Base-by-base conservation (phyloP, 1,139 yeast genomes). In the Suhomyces terraborum region DNA sequence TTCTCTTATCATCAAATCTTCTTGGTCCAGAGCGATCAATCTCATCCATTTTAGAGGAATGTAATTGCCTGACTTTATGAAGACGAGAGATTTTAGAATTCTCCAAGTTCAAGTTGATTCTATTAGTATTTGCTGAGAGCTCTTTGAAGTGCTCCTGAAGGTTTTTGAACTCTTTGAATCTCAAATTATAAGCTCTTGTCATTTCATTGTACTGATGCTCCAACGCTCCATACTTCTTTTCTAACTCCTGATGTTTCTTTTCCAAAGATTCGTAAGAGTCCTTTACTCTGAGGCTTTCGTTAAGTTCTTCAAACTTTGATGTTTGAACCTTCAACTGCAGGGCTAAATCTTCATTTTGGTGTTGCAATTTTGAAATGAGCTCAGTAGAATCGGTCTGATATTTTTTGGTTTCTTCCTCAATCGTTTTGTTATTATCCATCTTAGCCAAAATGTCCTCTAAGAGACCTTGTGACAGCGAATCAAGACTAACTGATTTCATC, bases 11-110 rank as follows among this genome's bases (percentile, higher is more conserved):
- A 4, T 23, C 12, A 6, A 10, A 4, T 34, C 38, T 39, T 20
- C 46, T 34, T 10, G 43, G 38, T 6, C 43, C 37, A 12, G 46
- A 42, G 8, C 45, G 43, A 20, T 49, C 53, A 28, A 61, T 54
- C 16, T 54, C 59, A 36, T 46, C 50, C 50, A 66, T 52, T 32
- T 56, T 61, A 18, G 50, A 45, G 4, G 56, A 42, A 48, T 69
- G 74, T 33, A 69, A 55, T 37, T 61, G 62, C 12, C 62, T 62
- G 3, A 67, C 52, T 32, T 65, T 66, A 12, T 53, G 52, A 24
- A 66, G 42, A 30, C 52, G 49, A 16, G 32, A 25, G 9, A 36
- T 22, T 17, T 49, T 47, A 12, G 35, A 18, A 9, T 31, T 39
- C 16, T 37, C 48, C 2, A 35, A 18, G 8, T 41, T 26, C 4